Percentiles rank a stretch among this genome's conserved stretches.
Evolutionary conservation across 192 early-diverging fungal genomes (phyloP).

Genomic region (Podila epicladia): DNA sequence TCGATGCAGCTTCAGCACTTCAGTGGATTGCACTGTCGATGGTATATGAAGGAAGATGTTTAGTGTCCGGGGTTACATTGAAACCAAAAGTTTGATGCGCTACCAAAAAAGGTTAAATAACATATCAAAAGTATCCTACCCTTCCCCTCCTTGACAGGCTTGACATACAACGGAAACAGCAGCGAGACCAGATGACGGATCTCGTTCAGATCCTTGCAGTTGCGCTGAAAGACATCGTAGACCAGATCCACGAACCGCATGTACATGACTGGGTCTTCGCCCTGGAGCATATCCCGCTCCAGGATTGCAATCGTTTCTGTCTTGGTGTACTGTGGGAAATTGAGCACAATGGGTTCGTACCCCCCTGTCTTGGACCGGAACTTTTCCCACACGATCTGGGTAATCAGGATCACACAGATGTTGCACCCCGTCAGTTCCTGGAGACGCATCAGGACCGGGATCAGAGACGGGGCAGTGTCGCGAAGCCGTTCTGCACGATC

Average conservation of each 20-base stretch:
- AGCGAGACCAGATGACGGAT: conserved; percentile 83
- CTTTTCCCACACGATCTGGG: conserved; percentile 78
- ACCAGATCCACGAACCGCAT: conserved; percentile 80
- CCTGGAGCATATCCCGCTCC: conserved; percentile 67
- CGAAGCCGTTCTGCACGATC: conserved; percentile 86
- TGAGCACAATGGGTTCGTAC: conserved; percentile 69
- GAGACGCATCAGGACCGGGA: conserved; percentile 77
- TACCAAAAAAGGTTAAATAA: neutral
- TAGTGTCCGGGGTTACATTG: neutral
- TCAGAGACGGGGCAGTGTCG: conserved; percentile 69
- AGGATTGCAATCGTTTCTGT: conserved; percentile 76
- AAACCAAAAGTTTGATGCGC: neutral
- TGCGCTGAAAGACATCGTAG: conserved; percentile 82
- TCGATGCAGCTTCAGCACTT: conserved; percentile 80
- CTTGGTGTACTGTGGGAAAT: conserved; percentile 82
- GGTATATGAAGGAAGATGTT: conserved; percentile 1
- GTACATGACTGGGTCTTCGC: conserved; percentile 74
- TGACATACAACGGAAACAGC: conserved; percentile 88
- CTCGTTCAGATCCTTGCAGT: conserved; percentile 88
- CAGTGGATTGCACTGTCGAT: conserved; percentile 60
- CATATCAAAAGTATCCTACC: conserved; percentile 51
- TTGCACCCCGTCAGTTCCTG: conserved; percentile 69
- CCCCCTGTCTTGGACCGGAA: conserved; percentile 75
- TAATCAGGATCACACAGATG: conserved; percentile 79
- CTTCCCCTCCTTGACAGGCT: conserved; percentile 81